These are phyloP conservation scores for Chalciporus sp. DNA, from an alignment of 1,284 basidiomycete species.

Conservation along the genomic window DNA sequence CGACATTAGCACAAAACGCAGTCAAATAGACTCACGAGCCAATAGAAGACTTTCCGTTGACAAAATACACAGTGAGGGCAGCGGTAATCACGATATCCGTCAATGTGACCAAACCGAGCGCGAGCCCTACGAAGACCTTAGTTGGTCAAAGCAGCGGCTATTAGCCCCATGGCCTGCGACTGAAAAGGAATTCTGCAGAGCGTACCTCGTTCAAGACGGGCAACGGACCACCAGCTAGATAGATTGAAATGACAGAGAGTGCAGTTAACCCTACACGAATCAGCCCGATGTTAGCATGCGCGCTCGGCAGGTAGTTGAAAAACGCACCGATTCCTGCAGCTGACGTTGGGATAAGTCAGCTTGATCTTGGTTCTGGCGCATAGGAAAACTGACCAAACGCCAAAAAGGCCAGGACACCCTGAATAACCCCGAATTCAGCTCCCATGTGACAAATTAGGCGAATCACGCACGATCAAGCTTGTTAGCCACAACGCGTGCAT, in stretches of 20 bases:
- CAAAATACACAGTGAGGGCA: slow-evolving; percentile 12
- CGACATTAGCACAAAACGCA: background rate
- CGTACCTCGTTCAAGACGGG: slow-evolving; percentile 10
- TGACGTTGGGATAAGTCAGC: background rate
- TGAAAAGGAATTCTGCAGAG: background rate
- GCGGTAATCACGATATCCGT: slow-evolving; percentile 21
- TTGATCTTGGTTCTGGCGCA: background rate
- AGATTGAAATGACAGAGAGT: slow-evolving; percentile 2
- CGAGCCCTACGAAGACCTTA: slow-evolving; percentile 12
- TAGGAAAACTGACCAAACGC: slow-evolving; percentile 17
- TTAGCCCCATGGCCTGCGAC: too few species aligned
- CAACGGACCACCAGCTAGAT: background rate
- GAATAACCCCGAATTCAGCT: too few species aligned
- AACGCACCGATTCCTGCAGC: slow-evolving; percentile 15
- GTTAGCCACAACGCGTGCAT: slow-evolving; percentile 12
- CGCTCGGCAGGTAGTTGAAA: too few species aligned
- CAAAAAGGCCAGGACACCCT: slow-evolving; percentile 8
- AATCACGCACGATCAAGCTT: slow-evolving; percentile 12
- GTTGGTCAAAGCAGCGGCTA: background rate
- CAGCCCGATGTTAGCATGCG: background rate
- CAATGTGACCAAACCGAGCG: slow-evolving; percentile 19
- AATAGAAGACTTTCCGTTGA: slow-evolving; percentile 1
- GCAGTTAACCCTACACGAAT: slow-evolving; percentile 8
- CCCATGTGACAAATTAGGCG: background rate
- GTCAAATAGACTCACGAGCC: slow-evolving; percentile 10